Evolutionary conservation across 225 moss, liverwort and hornwort species (phyloP).

Genomic region (Rhytidiadelphus loreus): DNA sequence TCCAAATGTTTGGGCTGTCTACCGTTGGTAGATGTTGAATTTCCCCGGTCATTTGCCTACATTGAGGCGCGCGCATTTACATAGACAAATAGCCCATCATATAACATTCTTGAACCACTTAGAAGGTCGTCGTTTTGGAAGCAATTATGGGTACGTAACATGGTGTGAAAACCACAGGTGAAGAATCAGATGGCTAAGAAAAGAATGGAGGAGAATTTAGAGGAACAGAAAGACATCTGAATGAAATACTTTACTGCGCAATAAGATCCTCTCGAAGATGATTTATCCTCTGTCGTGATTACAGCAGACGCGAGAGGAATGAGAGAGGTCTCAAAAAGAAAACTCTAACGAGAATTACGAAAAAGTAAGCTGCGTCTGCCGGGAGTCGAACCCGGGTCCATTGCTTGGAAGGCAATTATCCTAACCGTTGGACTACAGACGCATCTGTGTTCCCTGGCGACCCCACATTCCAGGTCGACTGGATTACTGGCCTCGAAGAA

Average conservation of each 20-base stretch:
- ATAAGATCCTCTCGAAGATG: not conserved
- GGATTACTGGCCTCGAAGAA: accelerated
- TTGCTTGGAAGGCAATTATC: constrained; percentile 91
- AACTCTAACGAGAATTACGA: accelerated
- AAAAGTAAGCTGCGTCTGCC: not conserved
- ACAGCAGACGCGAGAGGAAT: no score
- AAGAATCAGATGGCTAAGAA: no score
- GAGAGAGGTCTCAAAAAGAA: not conserved
- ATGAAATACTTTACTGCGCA: not conserved
- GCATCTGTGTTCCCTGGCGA: accelerated
- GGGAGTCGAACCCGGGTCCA: constrained; percentile 74
- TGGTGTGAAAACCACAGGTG: not conserved
- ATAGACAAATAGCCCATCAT: not conserved
- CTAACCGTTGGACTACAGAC: constrained; percentile 92
- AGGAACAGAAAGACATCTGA: not conserved
- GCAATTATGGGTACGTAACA: not conserved
- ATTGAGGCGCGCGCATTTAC: no score
- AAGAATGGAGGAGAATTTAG: no score
- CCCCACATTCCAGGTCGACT: accelerated
- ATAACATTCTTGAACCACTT: not conserved
- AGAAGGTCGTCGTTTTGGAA: not conserved
- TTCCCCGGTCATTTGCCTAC: not conserved
- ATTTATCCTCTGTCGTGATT: not conserved
- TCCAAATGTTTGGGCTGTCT: not conserved
- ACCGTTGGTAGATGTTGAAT: not conserved